Percentiles rank a stretch among this genome's conserved stretches.
Conservation (phyloP, 768 basidiomycete genomes). For the Suillus alpinus region DNA sequence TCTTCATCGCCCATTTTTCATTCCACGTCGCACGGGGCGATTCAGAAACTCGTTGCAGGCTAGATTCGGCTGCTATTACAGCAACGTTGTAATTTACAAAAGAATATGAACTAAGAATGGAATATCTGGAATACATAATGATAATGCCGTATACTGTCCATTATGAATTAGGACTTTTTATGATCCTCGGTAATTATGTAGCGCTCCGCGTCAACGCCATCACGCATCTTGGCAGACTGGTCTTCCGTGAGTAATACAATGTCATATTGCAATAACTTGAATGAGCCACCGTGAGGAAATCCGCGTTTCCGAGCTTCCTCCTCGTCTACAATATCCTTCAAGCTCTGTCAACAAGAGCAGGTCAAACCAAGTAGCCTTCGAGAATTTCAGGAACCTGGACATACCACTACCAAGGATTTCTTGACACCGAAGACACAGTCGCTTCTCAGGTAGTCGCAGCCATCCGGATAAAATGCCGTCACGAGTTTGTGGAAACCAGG, state of each 20-base stretch:
- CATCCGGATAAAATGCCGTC: conserved; percentile 74
- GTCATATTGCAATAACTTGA: conserved; percentile 47
- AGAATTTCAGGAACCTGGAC: conserved; percentile 19
- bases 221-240: conserved; percentile 34
- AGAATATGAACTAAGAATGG: not conserved
- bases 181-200: no score
- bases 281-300: conserved; percentile 43
- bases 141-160: not conserved
- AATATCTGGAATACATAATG: not conserved
- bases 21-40: not conserved
- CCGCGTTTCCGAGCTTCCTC: conserved; percentile 50
- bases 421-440: conserved; percentile 86
- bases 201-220: conserved; percentile 14
- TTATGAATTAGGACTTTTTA: not conserved
- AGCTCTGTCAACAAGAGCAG: conserved; percentile 35
- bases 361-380: conserved; percentile 1
- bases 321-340: conserved; percentile 52
- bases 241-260: conserved; percentile 43
- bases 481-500: conserved; percentile 69
- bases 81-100: not conserved
- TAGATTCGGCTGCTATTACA: not conserved
- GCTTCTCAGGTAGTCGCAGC: conserved; percentile 61
- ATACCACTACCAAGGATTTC: conserved; percentile 70
- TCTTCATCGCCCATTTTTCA: not conserved
- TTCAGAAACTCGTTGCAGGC: no score